Conservation (phyloP, 129 eudicot species). For the Pittosporum tobira region DNA sequence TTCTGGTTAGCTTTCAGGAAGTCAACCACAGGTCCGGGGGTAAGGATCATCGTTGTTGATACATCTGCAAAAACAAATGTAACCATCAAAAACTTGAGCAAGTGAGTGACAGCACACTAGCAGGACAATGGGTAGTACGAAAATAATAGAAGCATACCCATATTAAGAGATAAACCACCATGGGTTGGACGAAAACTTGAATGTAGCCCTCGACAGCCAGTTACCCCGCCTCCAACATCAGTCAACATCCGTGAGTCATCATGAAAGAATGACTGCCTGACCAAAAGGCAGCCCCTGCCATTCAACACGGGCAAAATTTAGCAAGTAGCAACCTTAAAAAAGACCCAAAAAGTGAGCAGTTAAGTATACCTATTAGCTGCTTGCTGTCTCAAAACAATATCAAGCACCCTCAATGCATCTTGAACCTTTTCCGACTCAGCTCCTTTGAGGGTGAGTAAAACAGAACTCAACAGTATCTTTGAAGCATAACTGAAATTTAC, state of each 20-base stretch:
- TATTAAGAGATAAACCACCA: constrained; percentile 76
- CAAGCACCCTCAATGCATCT: constrained; percentile 81
- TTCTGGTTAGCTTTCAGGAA: constrained; percentile 76
- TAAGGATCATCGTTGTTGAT: constrained; percentile 68
- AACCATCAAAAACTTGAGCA: neutral
- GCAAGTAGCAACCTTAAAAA: constrained; percentile 4
- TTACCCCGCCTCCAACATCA: constrained; percentile 91
- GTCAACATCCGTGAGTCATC: constrained; percentile 59
- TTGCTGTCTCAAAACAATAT: constrained; percentile 74
- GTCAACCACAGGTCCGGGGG: constrained; percentile 88
- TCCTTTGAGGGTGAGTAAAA: constrained; percentile 57
- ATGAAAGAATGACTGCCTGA: constrained; percentile 80
- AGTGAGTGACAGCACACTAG: constrained; percentile 1
- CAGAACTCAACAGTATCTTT: constrained; percentile 50
- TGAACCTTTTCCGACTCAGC: constrained; percentile 40
- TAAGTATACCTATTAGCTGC: constrained; percentile 68
- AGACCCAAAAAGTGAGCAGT: constrained; percentile 2
- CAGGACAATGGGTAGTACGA: neutral
- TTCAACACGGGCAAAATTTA: constrained; percentile 14
- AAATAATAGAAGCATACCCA: constrained; percentile 38
- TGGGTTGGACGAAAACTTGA: constrained; percentile 79
- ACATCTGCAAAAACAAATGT: constrained; percentile 48
- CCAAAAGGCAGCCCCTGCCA: constrained; percentile 89
- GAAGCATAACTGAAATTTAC: constrained; percentile 62
- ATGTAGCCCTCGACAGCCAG: constrained; percentile 58